These are phyloP conservation scores for Elymus sibiricus DNA, from an alignment of 176 grass and related monocot species.

Conservation along the genomic window DNA sequence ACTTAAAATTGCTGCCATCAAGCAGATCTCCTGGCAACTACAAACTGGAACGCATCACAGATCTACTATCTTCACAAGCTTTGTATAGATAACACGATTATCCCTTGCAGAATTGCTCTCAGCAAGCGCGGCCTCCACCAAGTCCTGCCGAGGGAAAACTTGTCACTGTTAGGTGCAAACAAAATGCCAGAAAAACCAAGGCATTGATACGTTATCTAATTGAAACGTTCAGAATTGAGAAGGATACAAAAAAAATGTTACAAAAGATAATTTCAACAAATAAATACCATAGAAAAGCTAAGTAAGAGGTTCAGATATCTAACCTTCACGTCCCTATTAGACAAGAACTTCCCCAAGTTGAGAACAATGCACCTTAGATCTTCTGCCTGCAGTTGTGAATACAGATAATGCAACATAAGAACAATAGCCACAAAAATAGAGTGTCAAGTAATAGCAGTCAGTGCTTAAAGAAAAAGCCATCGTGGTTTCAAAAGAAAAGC, in stretches of 20 bases:
- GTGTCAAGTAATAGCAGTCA: background rate
- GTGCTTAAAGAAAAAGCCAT: background rate
- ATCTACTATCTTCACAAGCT: conserved; percentile 52
- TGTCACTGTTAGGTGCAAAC: background rate
- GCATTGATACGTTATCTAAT: background rate
- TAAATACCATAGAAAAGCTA: background rate
- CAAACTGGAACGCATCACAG: conserved; percentile 8
- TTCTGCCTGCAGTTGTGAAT: conserved; percentile 43
- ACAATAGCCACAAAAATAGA: background rate
- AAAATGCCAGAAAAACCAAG: background rate
- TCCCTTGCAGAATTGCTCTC: conserved; percentile 64
- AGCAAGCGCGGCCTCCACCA: conserved; percentile 54
- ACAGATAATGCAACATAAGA: background rate
- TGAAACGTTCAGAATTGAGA: background rate
- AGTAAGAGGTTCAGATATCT: background rate
- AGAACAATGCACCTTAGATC: conserved; percentile 75
- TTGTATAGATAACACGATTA: conserved; percentile 62
- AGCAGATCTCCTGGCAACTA: background rate
- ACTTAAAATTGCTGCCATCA: background rate
- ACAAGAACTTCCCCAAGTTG: conserved; percentile 66
- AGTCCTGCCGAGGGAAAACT: conserved; percentile 33
- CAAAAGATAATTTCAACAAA: background rate
- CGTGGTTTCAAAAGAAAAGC: background rate
- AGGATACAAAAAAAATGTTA: background rate
- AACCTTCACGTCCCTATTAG: conserved; percentile 63